phyloP scores from a whole-genome alignment of 768 basidiomycete genomes.

The Royoungia palumana region DNA sequence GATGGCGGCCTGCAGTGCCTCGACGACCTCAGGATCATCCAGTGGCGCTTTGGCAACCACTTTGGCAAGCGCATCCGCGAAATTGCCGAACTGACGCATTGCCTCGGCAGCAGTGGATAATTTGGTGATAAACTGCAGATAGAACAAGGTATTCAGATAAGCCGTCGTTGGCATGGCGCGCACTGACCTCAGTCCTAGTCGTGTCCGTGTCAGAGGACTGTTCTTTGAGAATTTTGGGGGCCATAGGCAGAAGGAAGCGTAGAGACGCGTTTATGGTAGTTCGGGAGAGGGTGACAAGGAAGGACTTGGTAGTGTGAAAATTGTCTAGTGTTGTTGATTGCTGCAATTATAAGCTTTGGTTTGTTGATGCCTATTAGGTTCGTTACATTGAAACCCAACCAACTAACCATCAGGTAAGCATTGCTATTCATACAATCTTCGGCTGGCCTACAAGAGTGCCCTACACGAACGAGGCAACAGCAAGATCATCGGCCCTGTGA shows the following conservation, averaged over 20 bases:
- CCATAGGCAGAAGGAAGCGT: constrained; percentile 18
- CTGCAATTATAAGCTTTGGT: constrained; percentile 39
- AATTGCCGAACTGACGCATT: constrained; percentile 59
- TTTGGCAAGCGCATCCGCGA: constrained; percentile 59
- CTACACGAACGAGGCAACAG: constrained; percentile 9
- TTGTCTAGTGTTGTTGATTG: constrained; percentile 37
- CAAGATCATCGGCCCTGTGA: constrained; percentile 8
- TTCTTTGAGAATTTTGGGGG: constrained; percentile 26
- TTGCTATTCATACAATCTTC: constrained; percentile 19
- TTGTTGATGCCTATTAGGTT: constrained; percentile 38
- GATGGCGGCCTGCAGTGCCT: constrained; percentile 27
- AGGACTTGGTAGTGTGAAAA: constrained; percentile 40
- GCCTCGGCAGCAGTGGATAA: constrained; percentile 56
- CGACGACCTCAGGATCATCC: constrained; percentile 30
- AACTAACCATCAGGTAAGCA: constrained; percentile 36
- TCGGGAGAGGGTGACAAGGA: constrained; percentile 32
- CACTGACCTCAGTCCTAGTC: constrained; percentile 30
- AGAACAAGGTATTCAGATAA: constrained; percentile 23
- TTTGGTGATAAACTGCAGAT: constrained; percentile 50
- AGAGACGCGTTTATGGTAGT: constrained; percentile 26
- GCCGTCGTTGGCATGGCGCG: constrained; percentile 6
- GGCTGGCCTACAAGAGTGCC: constrained; percentile 6
- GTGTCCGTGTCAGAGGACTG: constrained; percentile 24
- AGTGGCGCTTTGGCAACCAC: constrained; percentile 40
- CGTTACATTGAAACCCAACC: constrained; percentile 37